Percentiles rank a stretch among this genome's conserved stretches.
phyloP scores from a whole-genome alignment of 202 grass and related monocot species.

The Musa balbisiana region DNA sequence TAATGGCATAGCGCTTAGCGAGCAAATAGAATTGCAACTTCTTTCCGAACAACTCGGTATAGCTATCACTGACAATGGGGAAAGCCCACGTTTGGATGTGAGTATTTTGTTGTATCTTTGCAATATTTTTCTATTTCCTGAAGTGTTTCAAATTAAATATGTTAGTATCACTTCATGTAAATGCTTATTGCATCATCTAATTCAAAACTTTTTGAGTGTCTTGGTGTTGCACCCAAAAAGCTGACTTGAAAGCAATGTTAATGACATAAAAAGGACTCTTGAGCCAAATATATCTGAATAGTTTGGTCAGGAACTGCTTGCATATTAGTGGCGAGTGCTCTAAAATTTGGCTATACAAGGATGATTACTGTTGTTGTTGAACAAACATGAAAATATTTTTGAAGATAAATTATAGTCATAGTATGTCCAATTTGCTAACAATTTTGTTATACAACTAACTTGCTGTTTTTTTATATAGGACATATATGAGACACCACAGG shows the following conservation, averaged over 20 bases:
- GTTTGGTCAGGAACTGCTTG: too few species aligned
- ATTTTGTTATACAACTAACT: constrained; percentile 3
- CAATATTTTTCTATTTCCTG: background rate
- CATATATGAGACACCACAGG: constrained; percentile 44
- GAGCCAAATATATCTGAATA: too few species aligned
- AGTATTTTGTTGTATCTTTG: constrained; percentile 26
- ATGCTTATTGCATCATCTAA: background rate
- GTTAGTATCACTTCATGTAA: too few species aligned
- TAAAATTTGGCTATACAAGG: too few species aligned
- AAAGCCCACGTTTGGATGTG: constrained; percentile 61
- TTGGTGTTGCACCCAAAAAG: background rate
- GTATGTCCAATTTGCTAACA: background rate
- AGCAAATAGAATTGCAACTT: constrained; percentile 68
- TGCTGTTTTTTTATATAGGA: constrained; percentile 36
- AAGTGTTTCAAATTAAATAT: background rate
- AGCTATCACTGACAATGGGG: constrained; percentile 41
- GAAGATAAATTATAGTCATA: too few species aligned
- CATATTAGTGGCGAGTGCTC: too few species aligned
- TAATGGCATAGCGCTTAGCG: constrained; percentile 32
- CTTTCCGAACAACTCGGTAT: constrained; percentile 85
- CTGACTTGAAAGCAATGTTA: too few species aligned
- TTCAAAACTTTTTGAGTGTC: background rate
- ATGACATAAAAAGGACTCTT: too few species aligned
- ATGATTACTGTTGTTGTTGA: too few species aligned
- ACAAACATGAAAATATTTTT: too few species aligned